phyloP scores from a whole-genome alignment of 2,329 filamentous ascomycete genomes.

The Clonostachys sp. region DNA sequence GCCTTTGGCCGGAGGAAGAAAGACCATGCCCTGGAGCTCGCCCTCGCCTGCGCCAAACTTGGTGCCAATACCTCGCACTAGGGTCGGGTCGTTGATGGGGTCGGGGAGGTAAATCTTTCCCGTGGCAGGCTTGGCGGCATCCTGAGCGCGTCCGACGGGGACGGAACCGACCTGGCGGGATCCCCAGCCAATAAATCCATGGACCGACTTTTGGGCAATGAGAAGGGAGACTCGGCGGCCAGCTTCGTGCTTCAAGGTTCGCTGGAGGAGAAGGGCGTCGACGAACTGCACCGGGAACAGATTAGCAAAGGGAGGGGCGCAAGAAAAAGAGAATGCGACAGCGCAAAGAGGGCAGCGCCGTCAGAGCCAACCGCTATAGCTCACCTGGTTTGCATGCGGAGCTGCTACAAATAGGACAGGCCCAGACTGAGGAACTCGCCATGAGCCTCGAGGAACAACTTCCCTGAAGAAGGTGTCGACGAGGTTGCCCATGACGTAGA shows the following conservation, averaged over 20 bases:
- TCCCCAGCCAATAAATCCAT: conserved; percentile 85
- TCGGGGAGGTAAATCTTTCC: conserved; percentile 88
- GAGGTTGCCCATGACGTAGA: conserved; percentile 75
- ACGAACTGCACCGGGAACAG: conserved; percentile 66
- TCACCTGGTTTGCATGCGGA: conserved; percentile 90
- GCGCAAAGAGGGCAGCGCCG: neutral
- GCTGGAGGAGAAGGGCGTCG: conserved; percentile 89
- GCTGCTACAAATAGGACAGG: conserved; percentile 94
- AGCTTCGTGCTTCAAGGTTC: conserved; percentile 81
- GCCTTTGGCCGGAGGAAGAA: conserved; percentile 80
- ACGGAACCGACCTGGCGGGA: conserved; percentile 84
- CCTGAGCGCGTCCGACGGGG: conserved; percentile 88
- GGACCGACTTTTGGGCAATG: conserved; percentile 93
- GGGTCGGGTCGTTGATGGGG: conserved; percentile 75
- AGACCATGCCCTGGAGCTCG: conserved; percentile 76
- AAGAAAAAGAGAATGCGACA: neutral
- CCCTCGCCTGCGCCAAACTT: conserved; percentile 72
- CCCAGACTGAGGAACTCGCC: conserved; percentile 85
- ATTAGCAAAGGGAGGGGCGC: neutral
- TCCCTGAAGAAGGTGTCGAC: conserved; percentile 98
- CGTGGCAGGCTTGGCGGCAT: conserved; percentile 73
- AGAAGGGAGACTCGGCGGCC: conserved; percentile 87
- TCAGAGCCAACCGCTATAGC: conserved; percentile 12
- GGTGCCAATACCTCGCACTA: conserved; percentile 75
- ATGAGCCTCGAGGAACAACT: conserved; percentile 89